A percentile compares a stretch with the other conserved stretches of the same genome.
phyloP scores from a whole-genome alignment of 2,329 filamentous ascomycete species.

The Fusarium multiceps region DNA sequence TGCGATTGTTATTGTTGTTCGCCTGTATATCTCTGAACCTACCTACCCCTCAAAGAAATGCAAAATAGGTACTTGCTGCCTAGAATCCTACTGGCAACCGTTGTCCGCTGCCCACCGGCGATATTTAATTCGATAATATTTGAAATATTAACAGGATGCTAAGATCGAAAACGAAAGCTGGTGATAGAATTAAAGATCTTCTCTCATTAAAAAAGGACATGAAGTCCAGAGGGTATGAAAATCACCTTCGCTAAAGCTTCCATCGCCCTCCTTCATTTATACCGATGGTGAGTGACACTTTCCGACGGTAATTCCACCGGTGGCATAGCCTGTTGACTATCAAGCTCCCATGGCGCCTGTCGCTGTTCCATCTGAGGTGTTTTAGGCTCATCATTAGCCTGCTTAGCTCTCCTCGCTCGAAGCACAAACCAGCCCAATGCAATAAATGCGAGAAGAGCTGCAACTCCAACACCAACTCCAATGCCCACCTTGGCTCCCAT shows the following conservation, averaged over 20 bases:
- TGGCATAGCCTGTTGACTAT: not conserved
- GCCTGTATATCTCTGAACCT: too few species aligned
- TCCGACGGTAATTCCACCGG: not conserved
- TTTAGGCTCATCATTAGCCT: not conserved
- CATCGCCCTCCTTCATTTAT: too few species aligned
- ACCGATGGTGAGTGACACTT: too few species aligned
- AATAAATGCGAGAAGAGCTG: not conserved
- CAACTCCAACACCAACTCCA: not conserved
- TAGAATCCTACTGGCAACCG: not conserved
- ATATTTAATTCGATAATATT: too few species aligned
- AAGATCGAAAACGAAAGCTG: not conserved
- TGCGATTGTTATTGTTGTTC: too few species aligned
- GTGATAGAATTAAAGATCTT: not conserved
- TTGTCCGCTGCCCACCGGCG: too few species aligned
- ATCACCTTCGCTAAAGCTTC: not conserved
- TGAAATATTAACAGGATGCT: not conserved
- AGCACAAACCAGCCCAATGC: not conserved
- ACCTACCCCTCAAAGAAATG: too few species aligned
- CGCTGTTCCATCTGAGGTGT: not conserved
- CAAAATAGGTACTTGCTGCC: too few species aligned
- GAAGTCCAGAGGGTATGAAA: not conserved
- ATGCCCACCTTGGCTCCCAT: not conserved
- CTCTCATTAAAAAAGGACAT: not conserved
- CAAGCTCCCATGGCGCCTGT: not conserved
- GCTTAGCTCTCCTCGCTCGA: conserved; percentile 1